Base-by-base conservation (phyloP, 2,329 filamentous ascomycete species). In the Cercospora canescens region DNA sequence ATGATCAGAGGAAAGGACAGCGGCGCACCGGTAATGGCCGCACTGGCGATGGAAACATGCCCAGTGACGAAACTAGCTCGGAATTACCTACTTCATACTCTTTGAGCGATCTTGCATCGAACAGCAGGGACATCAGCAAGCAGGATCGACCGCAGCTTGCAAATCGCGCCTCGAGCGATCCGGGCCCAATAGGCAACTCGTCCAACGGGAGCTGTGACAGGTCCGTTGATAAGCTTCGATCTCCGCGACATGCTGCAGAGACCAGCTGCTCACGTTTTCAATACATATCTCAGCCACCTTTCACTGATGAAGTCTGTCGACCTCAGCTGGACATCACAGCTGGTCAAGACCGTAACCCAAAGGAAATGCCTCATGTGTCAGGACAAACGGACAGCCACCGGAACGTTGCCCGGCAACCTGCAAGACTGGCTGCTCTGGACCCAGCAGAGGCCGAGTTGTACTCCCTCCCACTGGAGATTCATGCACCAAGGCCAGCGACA, bases 11-110 rank as follows among this genome's bases (percentile, higher is more conserved):
- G 4, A 3, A 14, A 12, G 4, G 45, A 26, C 18, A 39, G 5
- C 18, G n/a, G 18, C 50, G 28, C 54, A 35, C n/a, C 41, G 24
- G 9, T 9, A 59, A 54, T 45, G 54, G 12, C 24, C 21, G 34
- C 11, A 39, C n/a, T 39, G 57, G 37, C 26, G 35, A 59, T 32
- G 62, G 50, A 16, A 68, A 65, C 6, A 48, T 45, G 6, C 39
- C 18, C 21, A 64, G 58, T 9, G 62, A 68, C 37, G 71, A 73
- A 3, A 67, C 63, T 3, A 75, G 71, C 9, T 77, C 76, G 4
- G 74, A 79, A 64, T 60, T 79, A 12, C 77, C 77, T 1, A 76
- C 73, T 8, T 74, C 76, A 2, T 79, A 78, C 52, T 76, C 75
- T 6, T 63, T 78, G 24, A 76, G 74, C 35, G 72, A 76, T 41